Evolutionary conservation across 129 eudicot genomes (phyloP).

Genomic region (Smallanthus sonchifolius): DNA sequence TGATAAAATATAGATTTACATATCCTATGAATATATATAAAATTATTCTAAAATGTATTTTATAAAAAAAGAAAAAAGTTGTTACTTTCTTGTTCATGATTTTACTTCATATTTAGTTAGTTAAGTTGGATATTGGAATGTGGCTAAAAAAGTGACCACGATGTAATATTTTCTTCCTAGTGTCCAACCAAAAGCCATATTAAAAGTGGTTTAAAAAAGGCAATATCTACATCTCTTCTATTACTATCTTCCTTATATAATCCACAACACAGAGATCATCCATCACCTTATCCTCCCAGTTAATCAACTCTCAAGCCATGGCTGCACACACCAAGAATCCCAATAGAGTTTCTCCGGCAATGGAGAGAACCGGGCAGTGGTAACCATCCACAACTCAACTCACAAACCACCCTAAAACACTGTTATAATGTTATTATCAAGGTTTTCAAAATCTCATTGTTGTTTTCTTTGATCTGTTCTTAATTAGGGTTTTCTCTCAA

Average conservation of each 20-base stretch:
- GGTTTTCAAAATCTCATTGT: neutral
- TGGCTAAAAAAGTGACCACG: constrained; percentile 30
- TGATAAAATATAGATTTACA: too few species aligned
- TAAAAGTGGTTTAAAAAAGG: constrained; percentile 22
- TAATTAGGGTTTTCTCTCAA: constrained; percentile 85
- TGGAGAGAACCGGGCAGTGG: constrained; percentile 99
- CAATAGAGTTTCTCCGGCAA: constrained; percentile 74
- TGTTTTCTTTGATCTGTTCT: constrained; percentile 2
- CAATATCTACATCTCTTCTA: constrained; percentile 20
- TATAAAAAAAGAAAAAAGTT: too few species aligned
- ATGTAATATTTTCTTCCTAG: constrained; percentile 8
- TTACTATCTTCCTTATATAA: constrained; percentile 28
- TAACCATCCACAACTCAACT: constrained; percentile 23
- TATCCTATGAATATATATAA: too few species aligned
- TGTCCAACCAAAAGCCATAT: constrained; percentile 24
- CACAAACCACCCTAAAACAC: neutral
- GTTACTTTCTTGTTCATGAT: neutral
- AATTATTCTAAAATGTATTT: too few species aligned
- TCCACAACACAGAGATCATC: constrained; percentile 8
- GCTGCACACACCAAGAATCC: constrained; percentile 40
- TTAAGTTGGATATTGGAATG: constrained; percentile 5
- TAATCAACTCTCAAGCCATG: constrained; percentile 24
- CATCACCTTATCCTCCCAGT: constrained; percentile 30
- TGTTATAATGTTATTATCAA: neutral
- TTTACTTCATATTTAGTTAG: neutral